Percentiles rank a stretch among this genome's conserved stretches.
phyloP scores from a whole-genome alignment of 495 filamentous ascomycete genomes.

The Penicillium nucicola region DNA sequence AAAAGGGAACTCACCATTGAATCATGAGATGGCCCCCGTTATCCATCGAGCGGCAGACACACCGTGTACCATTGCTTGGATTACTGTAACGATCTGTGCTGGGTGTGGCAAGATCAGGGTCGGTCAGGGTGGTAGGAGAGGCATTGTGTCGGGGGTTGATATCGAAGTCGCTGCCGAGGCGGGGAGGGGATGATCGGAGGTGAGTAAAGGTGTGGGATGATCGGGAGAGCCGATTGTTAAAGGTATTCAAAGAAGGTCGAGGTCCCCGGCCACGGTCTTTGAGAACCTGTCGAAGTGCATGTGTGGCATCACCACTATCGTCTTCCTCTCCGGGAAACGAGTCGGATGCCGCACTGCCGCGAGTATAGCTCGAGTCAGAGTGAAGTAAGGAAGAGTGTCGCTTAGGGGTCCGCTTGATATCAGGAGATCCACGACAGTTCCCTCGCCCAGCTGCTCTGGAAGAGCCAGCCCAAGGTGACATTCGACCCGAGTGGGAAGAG shows the following conservation, averaged over 20 bases:
- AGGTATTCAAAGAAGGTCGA: conserved; percentile 32
- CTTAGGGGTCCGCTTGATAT: conserved; percentile 38
- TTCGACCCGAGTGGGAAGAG: conserved; percentile 42
- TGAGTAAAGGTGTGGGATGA: conserved; percentile 35
- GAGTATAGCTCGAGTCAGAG: conserved; percentile 34
- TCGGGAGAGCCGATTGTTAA: conserved; percentile 27
- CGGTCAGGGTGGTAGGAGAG: conserved; percentile 68
- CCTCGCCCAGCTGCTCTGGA: conserved; percentile 30
- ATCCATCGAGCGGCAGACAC: conserved; percentile 66
- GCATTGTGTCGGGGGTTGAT: conserved; percentile 38
- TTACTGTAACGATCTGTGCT: conserved; percentile 57
- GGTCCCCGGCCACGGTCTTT: conserved; percentile 57
- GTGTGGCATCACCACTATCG: conserved; percentile 51
- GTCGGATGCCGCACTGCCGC: conserved; percentile 48
- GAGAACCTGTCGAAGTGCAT: conserved; percentile 70
- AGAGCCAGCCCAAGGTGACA: conserved; percentile 41
- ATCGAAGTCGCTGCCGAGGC: conserved; percentile 38
- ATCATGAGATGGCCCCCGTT: conserved; percentile 73
- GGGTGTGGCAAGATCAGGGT: conserved; percentile 64
- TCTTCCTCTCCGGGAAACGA: conserved; percentile 52
- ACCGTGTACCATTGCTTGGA: conserved; percentile 60
- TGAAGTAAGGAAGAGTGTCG: conserved; percentile 32
- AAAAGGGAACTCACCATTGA: conserved; percentile 63
- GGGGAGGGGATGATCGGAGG: conserved; percentile 45
- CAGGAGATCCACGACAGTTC: conserved; percentile 27